Base-by-base conservation (phyloP, 2,329 filamentous ascomycete species). In the Fusarium tjaetaba region DNA sequence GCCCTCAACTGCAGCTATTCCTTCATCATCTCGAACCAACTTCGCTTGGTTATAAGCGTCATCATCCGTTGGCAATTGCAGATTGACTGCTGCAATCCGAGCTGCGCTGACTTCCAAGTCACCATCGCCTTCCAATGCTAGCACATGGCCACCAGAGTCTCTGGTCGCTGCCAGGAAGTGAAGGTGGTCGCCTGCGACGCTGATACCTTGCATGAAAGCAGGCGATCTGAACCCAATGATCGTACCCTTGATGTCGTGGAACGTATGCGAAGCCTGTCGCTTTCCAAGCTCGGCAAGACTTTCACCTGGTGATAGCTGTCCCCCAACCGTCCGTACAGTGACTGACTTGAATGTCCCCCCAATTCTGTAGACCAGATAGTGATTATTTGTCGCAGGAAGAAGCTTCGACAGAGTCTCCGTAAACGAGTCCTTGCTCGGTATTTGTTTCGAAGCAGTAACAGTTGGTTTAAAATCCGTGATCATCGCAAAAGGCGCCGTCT, bases 281-380 rank as follows among this genome's bases (percentile, higher is more conserved):
- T 75, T 75, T 14, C 68, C 72, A 32, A 74, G 45, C 36, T 70
- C 72, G 3, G 60, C 59, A 15, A 74, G 68, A 7, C 65, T 70
- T n/a, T 74, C 65, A 5, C 68, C 65, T 3, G 65, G 58, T 2
- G 43, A 58, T 11, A 72, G 48, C 0, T 74, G 72, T 18, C 72
- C 72, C 0, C 68, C 61, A 0, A 70, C 72, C 0, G 72, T 74
- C 9, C 72, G 61, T 9, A 75, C 65, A 32, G 49, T 67, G 0
- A 75, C 46, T 0, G 57, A 66, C 1, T 72, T 67, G 15, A 74
- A 74, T 7, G n/a, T 42, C 0, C 72, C 72, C 1, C 70, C 61
- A 0, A 67, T 32, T 43, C 61, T 63, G 8, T 70, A 70, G 20
- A 61, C 58, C 1, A 75, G 3, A 10, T 67, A 74, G 3, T 73